phyloP scores from a whole-genome alignment of 1,284 basidiomycete species.

The Thelephora terrestris region DNA sequence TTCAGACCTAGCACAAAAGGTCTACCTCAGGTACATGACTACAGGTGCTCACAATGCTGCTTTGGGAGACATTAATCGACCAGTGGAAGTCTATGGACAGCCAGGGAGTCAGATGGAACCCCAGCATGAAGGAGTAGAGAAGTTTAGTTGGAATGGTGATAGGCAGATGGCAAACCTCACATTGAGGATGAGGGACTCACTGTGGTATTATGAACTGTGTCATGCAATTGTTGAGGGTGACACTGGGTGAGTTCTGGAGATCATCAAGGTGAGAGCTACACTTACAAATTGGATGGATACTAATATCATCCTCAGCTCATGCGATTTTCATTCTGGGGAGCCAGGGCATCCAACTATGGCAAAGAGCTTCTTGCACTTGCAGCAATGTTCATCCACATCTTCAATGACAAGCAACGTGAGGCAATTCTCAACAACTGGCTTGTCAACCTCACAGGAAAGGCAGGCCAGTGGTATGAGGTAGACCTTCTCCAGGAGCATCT shows the following conservation, averaged over 20 bases:
- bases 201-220: constrained; percentile 11
- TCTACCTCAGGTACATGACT: too few species aligned
- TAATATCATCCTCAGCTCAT: constrained; percentile 9
- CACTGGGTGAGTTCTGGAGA: constrained; percentile 13
- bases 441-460: constrained; percentile 13
- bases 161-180: constrained; percentile 10
- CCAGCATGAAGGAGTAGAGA: background rate
- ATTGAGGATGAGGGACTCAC: constrained; percentile 8
- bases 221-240: constrained; percentile 12
- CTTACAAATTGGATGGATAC: background rate
- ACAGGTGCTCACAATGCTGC: too few species aligned
- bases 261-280: constrained; percentile 12
- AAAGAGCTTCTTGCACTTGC: constrained; percentile 11
- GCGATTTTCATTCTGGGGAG: constrained; percentile 13
- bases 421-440: constrained; percentile 16
- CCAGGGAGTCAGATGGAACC: too few species aligned
- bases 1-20: too few species aligned
- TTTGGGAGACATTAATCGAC: too few species aligned
- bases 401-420: background rate
- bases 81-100: too few species aligned
- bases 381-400: constrained; percentile 12
- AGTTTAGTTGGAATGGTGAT: constrained; percentile 7
- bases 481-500: constrained; percentile 16
- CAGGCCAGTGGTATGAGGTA: constrained; percentile 12
- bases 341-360: constrained; percentile 10